Base-by-base conservation (phyloP, 2,329 filamentous ascomycete genomes). In the Aureobasidium lini region DNA sequence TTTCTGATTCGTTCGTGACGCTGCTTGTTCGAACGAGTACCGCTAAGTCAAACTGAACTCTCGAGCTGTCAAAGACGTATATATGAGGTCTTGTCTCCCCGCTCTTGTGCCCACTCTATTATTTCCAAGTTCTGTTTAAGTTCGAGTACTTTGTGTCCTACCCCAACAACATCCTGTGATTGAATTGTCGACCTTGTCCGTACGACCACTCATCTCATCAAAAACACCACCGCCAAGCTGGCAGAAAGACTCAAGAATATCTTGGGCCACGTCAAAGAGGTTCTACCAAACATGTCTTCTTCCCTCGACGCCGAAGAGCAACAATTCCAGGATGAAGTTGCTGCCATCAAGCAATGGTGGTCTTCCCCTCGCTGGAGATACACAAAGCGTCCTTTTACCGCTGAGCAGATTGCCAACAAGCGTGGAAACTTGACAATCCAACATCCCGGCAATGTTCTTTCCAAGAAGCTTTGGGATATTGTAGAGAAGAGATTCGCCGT, bases 391-490 rank as follows among this genome's bases (percentile, higher is more conserved):
- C 87, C 94, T 28, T 99, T 94, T 74, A 96, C 92, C 4, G 91
- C 94, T 34, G 94, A 97, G 81, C 89, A 95, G 77, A 97, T 99
- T 70, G 94, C 95, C 64, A 87, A 89, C 56, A 99, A 99, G 84
- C 83, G 94, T 70, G 94, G 94, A 60, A 92, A 88, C 70, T 79
- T 99, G 68, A 90, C 88, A 76, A 88, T 97, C 67, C 83, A 95
- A 64, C 97, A 97, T 73, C 87, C 94, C 18, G 94, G 92, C 77
- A 95, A 95, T 73, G 79, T 78, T 16, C 87, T 92, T 77, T 83
- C 89, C 49, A 96, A 96, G 83, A 99, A 99, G 84, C 81, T 97
- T 54, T 99, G 92, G 92, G 81, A 82, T 42, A 92, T 92, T 63
- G 80, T 99, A 37, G 94, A 99, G 78, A 77, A 81, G 39, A 87